A percentile compares a stretch with the other conserved stretches of the same genome.
Conservation (phyloP, 257 asterid genomes). For the Salvia miltiorrhiza region DNA sequence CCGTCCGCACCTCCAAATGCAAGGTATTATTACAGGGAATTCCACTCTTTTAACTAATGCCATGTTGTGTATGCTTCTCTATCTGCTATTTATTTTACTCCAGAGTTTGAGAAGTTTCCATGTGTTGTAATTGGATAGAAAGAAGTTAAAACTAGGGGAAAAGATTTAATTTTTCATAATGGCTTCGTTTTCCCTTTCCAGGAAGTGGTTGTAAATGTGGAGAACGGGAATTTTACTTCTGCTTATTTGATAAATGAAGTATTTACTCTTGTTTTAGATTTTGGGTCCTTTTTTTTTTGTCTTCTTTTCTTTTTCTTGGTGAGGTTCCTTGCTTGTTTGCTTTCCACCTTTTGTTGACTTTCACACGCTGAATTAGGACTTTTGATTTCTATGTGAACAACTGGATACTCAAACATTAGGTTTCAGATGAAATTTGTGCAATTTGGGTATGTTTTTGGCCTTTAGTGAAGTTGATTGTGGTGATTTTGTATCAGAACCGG, state of each 20-base stretch:
- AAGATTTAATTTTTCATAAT: neutral
- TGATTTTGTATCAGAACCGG: slow-evolving; percentile 27
- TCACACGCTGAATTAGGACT: neutral
- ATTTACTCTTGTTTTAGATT: no score
- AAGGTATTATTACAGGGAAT: slow-evolving; percentile 42
- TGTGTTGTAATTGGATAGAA: neutral
- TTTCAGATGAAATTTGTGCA: slow-evolving; percentile 2
- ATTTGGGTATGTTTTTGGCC: slow-evolving; percentile 14
- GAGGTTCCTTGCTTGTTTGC: neutral
- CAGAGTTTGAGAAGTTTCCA: slow-evolving; percentile 1
- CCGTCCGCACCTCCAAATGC: slow-evolving; percentile 22
- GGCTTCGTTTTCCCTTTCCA: neutral
- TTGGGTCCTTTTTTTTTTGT: neutral
- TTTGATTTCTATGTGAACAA: neutral
- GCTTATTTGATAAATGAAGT: neutral
- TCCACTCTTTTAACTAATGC: neutral
- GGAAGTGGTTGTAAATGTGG: neutral
- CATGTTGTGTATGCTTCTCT: neutral
- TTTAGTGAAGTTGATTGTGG: slow-evolving; percentile 23
- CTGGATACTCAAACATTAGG: neutral
- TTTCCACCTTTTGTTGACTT: neutral
- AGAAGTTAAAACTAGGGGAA: neutral
- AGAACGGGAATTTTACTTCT: neutral
- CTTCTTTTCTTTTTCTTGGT: neutral
- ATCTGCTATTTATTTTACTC: neutral